Conservation (phyloP, 2,329 filamentous ascomycete species). For the Capronia epimyces region DNA sequence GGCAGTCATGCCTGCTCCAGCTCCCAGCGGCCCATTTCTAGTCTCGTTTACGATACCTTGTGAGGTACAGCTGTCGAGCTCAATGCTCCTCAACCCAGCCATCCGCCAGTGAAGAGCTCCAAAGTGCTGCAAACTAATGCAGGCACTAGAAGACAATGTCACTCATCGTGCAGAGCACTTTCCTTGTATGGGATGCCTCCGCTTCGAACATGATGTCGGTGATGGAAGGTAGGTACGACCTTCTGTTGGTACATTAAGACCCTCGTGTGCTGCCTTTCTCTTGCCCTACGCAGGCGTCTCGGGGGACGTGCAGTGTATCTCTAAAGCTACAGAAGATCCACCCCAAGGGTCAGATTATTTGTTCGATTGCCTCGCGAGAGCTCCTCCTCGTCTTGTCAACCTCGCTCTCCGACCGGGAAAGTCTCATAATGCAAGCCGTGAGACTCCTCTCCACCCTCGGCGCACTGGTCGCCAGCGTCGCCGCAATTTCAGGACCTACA, state of each 20-base stretch:
- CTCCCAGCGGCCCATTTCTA: background rate
- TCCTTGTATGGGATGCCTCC: background rate
- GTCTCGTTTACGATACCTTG: background rate
- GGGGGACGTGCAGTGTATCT: background rate
- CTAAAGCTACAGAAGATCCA: background rate
- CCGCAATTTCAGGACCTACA: slow-evolving; percentile 17
- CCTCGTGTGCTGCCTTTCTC: background rate
- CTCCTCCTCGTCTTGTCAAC: background rate
- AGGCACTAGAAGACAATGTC: slow-evolving; percentile 12
- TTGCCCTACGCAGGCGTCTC: background rate
- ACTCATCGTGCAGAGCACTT: background rate
- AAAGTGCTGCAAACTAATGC: slow-evolving; percentile 10
- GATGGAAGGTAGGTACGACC: background rate
- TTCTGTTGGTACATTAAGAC: background rate
- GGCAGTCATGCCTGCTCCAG: background rate
- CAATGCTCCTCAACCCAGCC: background rate
- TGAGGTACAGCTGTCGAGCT: background rate
- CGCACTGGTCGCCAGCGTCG: slow-evolving; percentile 10
- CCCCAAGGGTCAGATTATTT: background rate
- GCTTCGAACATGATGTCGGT: background rate
- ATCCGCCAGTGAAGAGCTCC: slow-evolving; percentile 3
- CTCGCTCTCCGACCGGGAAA: background rate
- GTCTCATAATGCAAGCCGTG: slow-evolving; percentile 9
- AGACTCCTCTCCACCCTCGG: slow-evolving; percentile 6
- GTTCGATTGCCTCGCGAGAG: background rate